A percentile compares a stretch with the other conserved stretches of the same genome.
Evolutionary conservation across 257 asterid genomes (phyloP).

Genomic region (Hygrophila difformis): DNA sequence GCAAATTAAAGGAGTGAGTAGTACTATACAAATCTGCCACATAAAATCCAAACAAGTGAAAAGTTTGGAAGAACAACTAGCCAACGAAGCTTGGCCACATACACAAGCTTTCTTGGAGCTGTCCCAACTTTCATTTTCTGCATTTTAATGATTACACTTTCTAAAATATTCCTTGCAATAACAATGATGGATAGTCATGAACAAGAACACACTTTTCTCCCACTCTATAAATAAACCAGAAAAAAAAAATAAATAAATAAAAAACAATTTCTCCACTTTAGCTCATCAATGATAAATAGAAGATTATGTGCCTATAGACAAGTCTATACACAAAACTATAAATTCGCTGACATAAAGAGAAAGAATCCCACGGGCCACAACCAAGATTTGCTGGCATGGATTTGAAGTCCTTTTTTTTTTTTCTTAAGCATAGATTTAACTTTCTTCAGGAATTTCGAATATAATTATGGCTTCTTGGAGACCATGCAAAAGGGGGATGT

Average conservation of each 20-base stretch:
- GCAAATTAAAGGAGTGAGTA: no score
- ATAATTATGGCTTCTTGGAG: constrained; percentile 66
- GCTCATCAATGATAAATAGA: constrained; percentile 40
- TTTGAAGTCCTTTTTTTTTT: constrained; percentile 16
- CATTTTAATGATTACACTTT: constrained; percentile 39
- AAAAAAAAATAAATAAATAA: neutral
- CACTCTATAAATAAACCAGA: no score
- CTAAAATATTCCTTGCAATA: no score
- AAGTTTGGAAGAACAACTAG: neutral
- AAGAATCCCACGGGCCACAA: constrained; percentile 46
- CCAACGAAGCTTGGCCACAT: constrained; percentile 24
- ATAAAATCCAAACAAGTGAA: constrained; percentile 25
- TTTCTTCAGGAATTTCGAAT: constrained; percentile 38
- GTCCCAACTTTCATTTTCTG: constrained; percentile 23
- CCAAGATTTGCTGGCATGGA: constrained; percentile 52
- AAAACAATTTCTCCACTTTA: constrained; percentile 9
- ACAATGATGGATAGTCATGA: no score
- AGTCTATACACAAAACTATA: constrained; percentile 35
- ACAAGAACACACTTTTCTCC: no score
- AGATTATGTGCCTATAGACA: constrained; percentile 53
- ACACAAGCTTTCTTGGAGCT: constrained; percentile 7
- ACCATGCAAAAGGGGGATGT: constrained; percentile 53
- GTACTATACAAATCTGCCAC: no score
- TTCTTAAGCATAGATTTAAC: constrained; percentile 40
- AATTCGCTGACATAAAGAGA: constrained; percentile 34